Conservation (phyloP, 129 eudicot species). For the Cynara cardunculus region DNA sequence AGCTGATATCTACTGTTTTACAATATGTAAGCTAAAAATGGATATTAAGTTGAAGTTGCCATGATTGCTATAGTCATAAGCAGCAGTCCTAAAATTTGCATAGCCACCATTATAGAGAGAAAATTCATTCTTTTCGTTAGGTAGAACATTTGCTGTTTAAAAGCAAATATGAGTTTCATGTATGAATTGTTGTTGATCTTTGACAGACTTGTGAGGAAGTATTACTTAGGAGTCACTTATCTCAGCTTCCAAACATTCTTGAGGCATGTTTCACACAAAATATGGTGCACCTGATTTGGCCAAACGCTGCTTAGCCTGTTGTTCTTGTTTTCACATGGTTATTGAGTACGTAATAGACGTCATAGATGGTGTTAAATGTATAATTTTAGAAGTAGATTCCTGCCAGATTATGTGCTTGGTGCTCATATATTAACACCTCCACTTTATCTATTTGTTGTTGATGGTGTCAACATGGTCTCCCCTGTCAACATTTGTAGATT, state of each 20-base stretch:
- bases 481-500: not conserved
- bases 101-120: not conserved
- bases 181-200: not conserved
- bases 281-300: not conserved
- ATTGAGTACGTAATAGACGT: not conserved
- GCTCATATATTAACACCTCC: not conserved
- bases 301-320: not conserved
- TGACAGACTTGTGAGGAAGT: not conserved
- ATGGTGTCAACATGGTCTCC: not conserved
- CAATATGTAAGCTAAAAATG: too few species aligned
- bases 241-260: not conserved
- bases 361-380: not conserved
- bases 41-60: too few species aligned
- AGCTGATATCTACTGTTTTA: not conserved
- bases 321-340: not conserved
- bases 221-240: not conserved
- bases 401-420: not conserved
- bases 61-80: too few species aligned
- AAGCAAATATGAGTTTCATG: not conserved
- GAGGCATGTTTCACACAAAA: not conserved
- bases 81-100: not conserved
- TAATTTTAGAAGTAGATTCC: not conserved
- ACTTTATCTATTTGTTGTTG: not conserved
- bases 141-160: not conserved
- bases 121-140: not conserved